Evolutionary conservation across 148 eudicot species (phyloP), one percentile per base, ranked within the genome.

Genomic region (Fagopyrum tataricum): DNA sequence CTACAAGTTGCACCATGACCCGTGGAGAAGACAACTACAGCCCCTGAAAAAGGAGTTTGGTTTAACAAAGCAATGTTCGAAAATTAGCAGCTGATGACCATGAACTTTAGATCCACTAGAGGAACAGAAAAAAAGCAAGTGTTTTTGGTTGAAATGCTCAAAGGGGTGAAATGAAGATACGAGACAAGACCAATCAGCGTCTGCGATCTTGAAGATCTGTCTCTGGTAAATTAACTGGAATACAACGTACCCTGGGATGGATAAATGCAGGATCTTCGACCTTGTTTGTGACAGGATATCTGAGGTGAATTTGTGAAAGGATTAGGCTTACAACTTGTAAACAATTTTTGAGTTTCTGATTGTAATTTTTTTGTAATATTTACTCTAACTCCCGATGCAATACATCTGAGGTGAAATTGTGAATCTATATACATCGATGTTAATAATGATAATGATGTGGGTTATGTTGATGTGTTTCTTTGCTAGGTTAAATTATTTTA

Each of bases 1-100:
- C 74, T 93, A 89, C 79, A 93, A 93, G 83, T 74, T 93, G 73
- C 88, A 91, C 79, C 89, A 84, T 55, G 95, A 89, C 43, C 92
- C 91, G 39, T 91, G 98, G 98, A 83, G 98, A 76, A 82, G 73
- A 72, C 69, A 72, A 64, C 77, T 74, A 37, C 69, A 67, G 73
- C 76, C 44, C 51, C 41, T 49, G 26, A 80, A 73, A 55, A 82
- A 72, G 76, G 83, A 81, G 14, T 92, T 73, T 41, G 92, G 92
- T 51, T 72, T 90, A 41, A 86, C 88, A n/a, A 73, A 72, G 71
- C 87, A 84, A 78, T 90, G 95, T 79, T 76, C 74, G 78, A 64
- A 40, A 37, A 80, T 18, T 47, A 76, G 42, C 18, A 69, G 67
- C 67, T 72, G 79, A 76, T 67, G 62, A 18, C 62, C 62, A 7